phyloP scores from a whole-genome alignment of 371 early-diverging fungal genomes.

The Amoeboaphelidium protococcarum region DNA sequence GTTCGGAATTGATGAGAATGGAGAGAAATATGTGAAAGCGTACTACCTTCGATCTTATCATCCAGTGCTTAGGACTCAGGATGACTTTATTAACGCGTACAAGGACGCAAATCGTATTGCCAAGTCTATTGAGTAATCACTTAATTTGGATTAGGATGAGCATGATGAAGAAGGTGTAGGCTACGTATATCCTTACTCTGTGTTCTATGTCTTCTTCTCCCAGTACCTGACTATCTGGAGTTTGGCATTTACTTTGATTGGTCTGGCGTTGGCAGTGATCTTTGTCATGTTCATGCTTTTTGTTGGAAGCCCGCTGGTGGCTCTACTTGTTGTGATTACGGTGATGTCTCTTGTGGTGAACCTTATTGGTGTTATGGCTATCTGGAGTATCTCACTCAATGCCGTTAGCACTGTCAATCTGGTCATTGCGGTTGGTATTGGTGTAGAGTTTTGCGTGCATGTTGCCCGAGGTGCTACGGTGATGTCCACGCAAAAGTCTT shows the following conservation, averaged over 20 bases:
- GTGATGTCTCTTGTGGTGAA: slow-evolving; percentile 33
- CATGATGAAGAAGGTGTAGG: neutral
- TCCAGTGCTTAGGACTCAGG: slow-evolving; percentile 27
- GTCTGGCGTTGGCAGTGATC: slow-evolving; percentile 25
- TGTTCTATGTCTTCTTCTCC: slow-evolving; percentile 48
- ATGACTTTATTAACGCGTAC: slow-evolving; percentile 34
- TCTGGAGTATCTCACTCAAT: slow-evolving; percentile 35
- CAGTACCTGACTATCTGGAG: slow-evolving; percentile 32
- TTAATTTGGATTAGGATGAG: slow-evolving; percentile 10
- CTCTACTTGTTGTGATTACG: slow-evolving; percentile 25
- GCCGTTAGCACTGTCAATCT: slow-evolving; percentile 45
- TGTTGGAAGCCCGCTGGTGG: slow-evolving; percentile 24
- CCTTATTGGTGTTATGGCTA: slow-evolving; percentile 32
- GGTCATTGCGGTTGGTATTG: slow-evolving; percentile 43
- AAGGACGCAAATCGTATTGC: slow-evolving; percentile 33
- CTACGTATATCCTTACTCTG: slow-evolving; percentile 33
- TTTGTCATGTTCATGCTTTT: slow-evolving; percentile 26
- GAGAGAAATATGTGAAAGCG: slow-evolving; percentile 10
- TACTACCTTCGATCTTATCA: slow-evolving; percentile 43
- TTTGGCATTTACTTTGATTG: slow-evolving; percentile 24
- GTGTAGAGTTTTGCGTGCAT: slow-evolving; percentile 47
- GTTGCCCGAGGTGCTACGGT: slow-evolving; percentile 33
- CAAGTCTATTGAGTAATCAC: slow-evolving; percentile 16
- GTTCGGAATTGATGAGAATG: slow-evolving; percentile 7
- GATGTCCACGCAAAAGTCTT: slow-evolving; percentile 6